These are phyloP conservation scores for Candida nemodendra DNA, from an alignment of 805 yeast species.

Conservation along the genomic window DNA sequence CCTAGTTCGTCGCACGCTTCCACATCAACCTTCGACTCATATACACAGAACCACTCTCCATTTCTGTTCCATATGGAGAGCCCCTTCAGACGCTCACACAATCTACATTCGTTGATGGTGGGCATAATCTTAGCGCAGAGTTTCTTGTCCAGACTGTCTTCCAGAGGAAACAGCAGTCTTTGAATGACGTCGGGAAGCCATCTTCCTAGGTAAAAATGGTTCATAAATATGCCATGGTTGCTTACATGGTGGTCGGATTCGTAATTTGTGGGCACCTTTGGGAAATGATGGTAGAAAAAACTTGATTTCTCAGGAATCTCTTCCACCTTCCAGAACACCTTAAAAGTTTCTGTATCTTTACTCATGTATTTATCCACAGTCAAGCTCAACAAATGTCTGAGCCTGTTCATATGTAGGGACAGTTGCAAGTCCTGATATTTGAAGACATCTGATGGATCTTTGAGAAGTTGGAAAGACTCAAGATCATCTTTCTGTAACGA, in stretches of 20 bases:
- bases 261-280: constrained; percentile 32
- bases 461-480: constrained; percentile 11
- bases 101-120: constrained; percentile 30
- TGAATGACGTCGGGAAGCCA: constrained; percentile 33
- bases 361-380: constrained; percentile 18
- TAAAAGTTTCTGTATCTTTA: constrained; percentile 30
- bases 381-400: constrained; percentile 10
- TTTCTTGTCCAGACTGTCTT: constrained; percentile 20
- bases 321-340: constrained; percentile 27
- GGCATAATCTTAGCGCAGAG: constrained; percentile 32
- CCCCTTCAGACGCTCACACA: constrained; percentile 30
- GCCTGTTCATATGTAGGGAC: constrained; percentile 4
- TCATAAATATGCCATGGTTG: constrained; percentile 25
- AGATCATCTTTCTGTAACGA: constrained; percentile 25
- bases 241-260: constrained; percentile 33
- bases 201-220: constrained; percentile 33
- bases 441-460: neutral
- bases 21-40: constrained; percentile 6
- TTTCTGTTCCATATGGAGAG: constrained; percentile 27
- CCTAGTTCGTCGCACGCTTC: constrained; percentile 25
- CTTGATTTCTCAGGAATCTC: constrained; percentile 29
- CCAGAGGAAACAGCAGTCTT: constrained; percentile 28
- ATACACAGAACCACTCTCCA: constrained; percentile 33
- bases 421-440: constrained; percentile 1
- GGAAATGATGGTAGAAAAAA: constrained; percentile 32